Base-by-base conservation (phyloP, 2,329 filamentous ascomycete species). In the Paecilomyces fulvus region DNA sequence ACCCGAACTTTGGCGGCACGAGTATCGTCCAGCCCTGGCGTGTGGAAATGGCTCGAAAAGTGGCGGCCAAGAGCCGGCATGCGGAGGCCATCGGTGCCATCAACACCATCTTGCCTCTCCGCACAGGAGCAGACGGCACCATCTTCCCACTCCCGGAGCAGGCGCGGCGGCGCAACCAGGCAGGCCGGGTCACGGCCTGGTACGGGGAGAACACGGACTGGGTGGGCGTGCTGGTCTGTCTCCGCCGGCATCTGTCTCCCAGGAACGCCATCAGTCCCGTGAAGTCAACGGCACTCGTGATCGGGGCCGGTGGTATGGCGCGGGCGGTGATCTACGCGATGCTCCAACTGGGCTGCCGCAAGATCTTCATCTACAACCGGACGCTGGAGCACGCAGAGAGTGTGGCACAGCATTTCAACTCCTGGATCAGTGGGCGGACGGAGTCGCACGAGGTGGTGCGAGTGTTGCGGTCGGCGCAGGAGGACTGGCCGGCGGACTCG, bases 261-360 rank as follows among this genome's bases (percentile, higher is more conserved):
- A 70, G 74, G 14, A 84, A 84, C 59, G 79, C 80, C 0, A 79
- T 84, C 31, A 77, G 79, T 51, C 70, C 72, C 5, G 69, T 74
- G 9, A 78, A 74, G 51, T 80, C 76, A 0, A 80, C 79, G 3
- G 80, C 76, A 12, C 67, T 84, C 3, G 74, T 84, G 3, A 76
- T 83, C 59, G 82, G 82, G 9, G 80, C 81, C n/a, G 82, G 82
- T 49, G 88, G 89, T 6, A 92, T 92, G 88, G 88, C 87, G 8
- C 80, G 89, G 58, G 87, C 88, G 2, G 86, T 88, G 1, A 82
- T 90, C 2, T 92, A 92, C 63, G 85, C 88, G 1, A 84, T 92
- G 81, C 78, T 92, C 23, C 87, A 89, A 63, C 77, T 92, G 7
- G 89, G 88, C 2, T 88, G 90, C 52, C 83, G 83, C 58, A 88